Evolutionary conservation across 345 rosid genomes (phyloP), one percentile per base, ranked within the genome.

Genomic region (Bruguiera sexangula): DNA sequence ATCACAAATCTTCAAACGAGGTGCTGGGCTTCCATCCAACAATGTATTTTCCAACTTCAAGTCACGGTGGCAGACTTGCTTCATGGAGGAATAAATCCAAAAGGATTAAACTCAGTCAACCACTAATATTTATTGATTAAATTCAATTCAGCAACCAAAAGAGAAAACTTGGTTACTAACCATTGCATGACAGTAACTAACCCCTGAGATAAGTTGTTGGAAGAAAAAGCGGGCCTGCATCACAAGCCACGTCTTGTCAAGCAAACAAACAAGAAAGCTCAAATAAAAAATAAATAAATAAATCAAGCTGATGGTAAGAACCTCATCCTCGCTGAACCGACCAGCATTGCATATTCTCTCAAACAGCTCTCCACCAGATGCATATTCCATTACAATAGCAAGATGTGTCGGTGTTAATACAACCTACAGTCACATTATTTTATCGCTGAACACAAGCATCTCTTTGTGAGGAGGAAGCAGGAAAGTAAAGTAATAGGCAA

Each of bases 51-150:
- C 99, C 69, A 95, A 79, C 78, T 95, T 95, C 82, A 95, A 81
- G 76, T 95, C 98, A 15, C 99, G 84, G 70, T 95, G 99, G 85
- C 98, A 95, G 67, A 95, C 91, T 95, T 92, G 94, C 98, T 95
- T 79, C 84, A 70, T 13, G 39, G 60, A 36, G 43, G 69, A 60
- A 53, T 27, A 65, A 30, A 80, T 36, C 8, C 61, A 67, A 64
- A 27, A 32, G 51, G 27, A 43, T 11, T 9, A 54, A 26, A 67
- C 63, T 67, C 24, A 58, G 66, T 70, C 55, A 50, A 46, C 67
- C 13, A 9, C 50, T 50, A 52, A 31, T 27, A 22, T 63, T 31
- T 60, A 64, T 61, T 8, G 22, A 60, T 27, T 6, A 56, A n/a
- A 52, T 30, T 16, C 57, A 72, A 51, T 52, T 13, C 18, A 68